A percentile compares a stretch with the other conserved stretches of the same genome.
phyloP scores from a whole-genome alignment of 768 basidiomycete genomes.

The Lyophyllum semitale region DNA sequence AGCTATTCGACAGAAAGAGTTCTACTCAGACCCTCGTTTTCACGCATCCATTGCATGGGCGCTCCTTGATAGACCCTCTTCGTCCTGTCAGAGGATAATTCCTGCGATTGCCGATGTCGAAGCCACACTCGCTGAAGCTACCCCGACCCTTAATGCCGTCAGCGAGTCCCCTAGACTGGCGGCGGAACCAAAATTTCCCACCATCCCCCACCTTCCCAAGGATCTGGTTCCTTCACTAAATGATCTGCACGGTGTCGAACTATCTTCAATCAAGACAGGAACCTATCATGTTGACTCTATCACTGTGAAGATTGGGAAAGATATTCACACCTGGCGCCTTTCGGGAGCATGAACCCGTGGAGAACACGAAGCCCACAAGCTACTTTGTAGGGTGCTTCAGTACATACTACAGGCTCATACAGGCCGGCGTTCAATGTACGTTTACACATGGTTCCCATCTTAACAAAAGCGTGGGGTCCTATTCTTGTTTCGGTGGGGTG shows the following conservation, averaged over 20 bases:
- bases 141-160: conserved; percentile 10
- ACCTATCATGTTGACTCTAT: conserved; percentile 55
- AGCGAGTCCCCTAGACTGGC: conserved; percentile 12
- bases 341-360: conserved; percentile 13
- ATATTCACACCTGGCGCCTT: conserved; percentile 50
- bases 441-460: background rate
- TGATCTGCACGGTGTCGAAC: conserved; percentile 38
- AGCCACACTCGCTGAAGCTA: conserved; percentile 1
- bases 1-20: conserved; percentile 70
- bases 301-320: conserved; percentile 73
- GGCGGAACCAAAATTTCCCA: conserved; percentile 35
- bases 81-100: background rate
- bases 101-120: background rate
- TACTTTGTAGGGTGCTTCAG: background rate
- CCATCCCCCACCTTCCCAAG: conserved; percentile 53
- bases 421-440: background rate
- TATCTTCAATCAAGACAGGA: conserved; percentile 46
- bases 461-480: no score
- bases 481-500: no score
- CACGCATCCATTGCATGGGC: conserved; percentile 92
- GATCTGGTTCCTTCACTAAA: conserved; percentile 53
- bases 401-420: no score
- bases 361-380: no score
- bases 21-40: conserved; percentile 80
- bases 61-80: conserved; percentile 45